Conservation (phyloP, 495 filamentous ascomycete genomes). For the Podospora fimiseda region DNA sequence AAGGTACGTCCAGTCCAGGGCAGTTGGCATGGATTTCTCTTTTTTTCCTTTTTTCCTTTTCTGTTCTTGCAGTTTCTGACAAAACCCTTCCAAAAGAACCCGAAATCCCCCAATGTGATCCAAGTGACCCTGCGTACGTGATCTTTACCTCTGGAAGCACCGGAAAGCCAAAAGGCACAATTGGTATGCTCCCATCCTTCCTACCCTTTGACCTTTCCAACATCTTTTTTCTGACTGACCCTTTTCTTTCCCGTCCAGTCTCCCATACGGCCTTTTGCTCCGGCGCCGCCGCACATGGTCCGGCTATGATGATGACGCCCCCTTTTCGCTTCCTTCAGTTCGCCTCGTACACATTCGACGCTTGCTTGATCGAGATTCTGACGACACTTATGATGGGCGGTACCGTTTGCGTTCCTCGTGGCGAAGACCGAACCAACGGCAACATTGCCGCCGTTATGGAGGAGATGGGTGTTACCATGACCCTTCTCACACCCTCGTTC, state of each 20-base stretch:
- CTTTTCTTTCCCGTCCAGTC: slow-evolving; percentile 9
- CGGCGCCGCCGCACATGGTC: slow-evolving; percentile 19
- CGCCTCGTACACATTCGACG: slow-evolving; percentile 56
- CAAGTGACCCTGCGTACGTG: slow-evolving; percentile 35
- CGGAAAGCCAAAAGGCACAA: slow-evolving; percentile 46
- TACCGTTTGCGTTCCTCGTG: slow-evolving; percentile 29
- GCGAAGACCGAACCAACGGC: slow-evolving; percentile 22
- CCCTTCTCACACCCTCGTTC: slow-evolving; percentile 23
- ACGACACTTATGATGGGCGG: slow-evolving; percentile 43
- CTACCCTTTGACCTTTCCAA: neutral
- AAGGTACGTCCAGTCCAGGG: no score
- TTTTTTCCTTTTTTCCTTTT: neutral
- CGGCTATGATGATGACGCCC: slow-evolving; percentile 9
- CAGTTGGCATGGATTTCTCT: no score
- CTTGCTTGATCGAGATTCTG: slow-evolving; percentile 49
- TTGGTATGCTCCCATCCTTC: slow-evolving; percentile 17
- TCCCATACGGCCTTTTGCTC: slow-evolving; percentile 29
- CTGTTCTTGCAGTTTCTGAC: slow-evolving; percentile 5
- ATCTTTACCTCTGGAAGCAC: slow-evolving; percentile 59
- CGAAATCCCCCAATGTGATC: slow-evolving; percentile 6
- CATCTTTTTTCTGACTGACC: neutral
- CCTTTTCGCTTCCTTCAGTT: slow-evolving; percentile 49
- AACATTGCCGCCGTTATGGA: slow-evolving; percentile 27
- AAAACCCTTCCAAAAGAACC: neutral
- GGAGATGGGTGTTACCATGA: slow-evolving; percentile 16